Evolutionary conservation across 176 grass and related monocot species (phyloP).

Genomic region (Canna indica): DNA sequence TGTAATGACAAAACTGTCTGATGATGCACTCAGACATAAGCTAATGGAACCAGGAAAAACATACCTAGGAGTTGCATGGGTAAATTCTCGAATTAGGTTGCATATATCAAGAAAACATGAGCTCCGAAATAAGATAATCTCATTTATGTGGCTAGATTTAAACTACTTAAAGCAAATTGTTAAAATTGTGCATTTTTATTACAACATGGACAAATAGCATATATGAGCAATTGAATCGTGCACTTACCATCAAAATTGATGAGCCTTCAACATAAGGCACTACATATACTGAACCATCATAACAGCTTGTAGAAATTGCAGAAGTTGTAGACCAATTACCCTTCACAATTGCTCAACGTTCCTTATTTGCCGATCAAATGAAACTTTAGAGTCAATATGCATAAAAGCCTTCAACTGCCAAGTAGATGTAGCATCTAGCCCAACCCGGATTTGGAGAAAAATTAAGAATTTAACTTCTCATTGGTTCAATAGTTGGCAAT

Average conservation of each 20-base stretch:
- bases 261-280: neutral
- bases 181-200: neutral
- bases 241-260: neutral
- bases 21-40: neutral
- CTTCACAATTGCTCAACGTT: too few relatives aligned
- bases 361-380: neutral
- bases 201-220: too few relatives aligned
- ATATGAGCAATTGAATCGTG: neutral
- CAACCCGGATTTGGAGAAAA: neutral
- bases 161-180: neutral
- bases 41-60: neutral
- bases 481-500: neutral
- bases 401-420: neutral
- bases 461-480: neutral
- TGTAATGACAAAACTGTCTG: neutral
- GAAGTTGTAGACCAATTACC: too few relatives aligned
- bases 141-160: neutral
- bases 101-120: neutral
- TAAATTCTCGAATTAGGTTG: neutral
- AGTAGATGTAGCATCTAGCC: neutral
- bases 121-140: neutral
- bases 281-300: neutral
- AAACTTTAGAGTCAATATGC: neutral
- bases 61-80: neutral
- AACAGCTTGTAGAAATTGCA: neutral